phyloP scores from a whole-genome alignment of 1,284 basidiomycete genomes.

The Ustilago cynodontis region DNA sequence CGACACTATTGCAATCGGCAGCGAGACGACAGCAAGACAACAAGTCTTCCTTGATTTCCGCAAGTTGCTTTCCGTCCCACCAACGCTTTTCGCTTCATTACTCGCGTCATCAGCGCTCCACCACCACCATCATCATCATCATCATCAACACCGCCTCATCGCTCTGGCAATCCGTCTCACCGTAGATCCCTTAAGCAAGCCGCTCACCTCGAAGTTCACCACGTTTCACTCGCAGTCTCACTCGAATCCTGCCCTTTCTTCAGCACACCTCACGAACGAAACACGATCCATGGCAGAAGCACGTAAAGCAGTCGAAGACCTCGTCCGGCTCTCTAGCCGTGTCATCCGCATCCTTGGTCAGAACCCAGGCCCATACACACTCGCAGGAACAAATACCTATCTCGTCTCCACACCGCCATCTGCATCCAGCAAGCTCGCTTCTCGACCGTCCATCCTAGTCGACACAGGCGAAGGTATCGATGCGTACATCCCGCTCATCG shows the following conservation, averaged over 20 bases:
- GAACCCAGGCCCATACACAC: constrained; percentile 91
- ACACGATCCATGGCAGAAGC: constrained; percentile 51
- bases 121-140: background rate
- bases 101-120: background rate
- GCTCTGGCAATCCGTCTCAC: background rate
- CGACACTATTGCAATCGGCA: too few relatives aligned
- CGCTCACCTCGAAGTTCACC: too few relatives aligned
- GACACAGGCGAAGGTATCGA: constrained; percentile 88
- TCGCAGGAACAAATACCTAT: constrained; percentile 93
- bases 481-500: constrained; percentile 78
- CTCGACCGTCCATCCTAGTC: constrained; percentile 80
- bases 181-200: too few relatives aligned
- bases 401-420: constrained; percentile 75
- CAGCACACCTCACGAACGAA: background rate
- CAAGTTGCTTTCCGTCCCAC: background rate
- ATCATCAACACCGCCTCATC: background rate
- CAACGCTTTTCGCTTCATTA: background rate
- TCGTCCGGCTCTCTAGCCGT: constrained; percentile 44
- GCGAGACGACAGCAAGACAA: background rate
- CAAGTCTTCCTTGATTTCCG: constrained; percentile 1
- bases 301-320: constrained; percentile 47
- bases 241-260: too few relatives aligned
- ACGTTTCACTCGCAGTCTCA: background rate
- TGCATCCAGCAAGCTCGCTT: constrained; percentile 68
- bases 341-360: constrained; percentile 73